A percentile compares a stretch with the other conserved stretches of the same genome.
phyloP scores from a whole-genome alignment of 1,284 basidiomycete genomes.

The Ceratobasidium sp. region DNA sequence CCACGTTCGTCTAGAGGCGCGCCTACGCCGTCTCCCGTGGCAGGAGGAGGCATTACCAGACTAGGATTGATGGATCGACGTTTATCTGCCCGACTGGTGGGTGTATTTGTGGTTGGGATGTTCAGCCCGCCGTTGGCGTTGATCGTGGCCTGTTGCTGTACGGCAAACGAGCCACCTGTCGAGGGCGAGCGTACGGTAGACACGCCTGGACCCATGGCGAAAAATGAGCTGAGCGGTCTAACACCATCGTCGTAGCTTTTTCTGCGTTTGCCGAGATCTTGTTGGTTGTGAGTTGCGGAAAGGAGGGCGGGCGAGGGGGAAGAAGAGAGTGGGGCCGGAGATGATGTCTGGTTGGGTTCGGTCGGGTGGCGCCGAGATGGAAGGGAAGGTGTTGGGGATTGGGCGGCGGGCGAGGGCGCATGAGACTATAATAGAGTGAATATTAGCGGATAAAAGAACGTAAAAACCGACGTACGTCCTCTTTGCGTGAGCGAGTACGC shows the following conservation, averaged over 20 bases:
- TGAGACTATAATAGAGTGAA: neutral
- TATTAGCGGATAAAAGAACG: neutral
- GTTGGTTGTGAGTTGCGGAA: slow-evolving; percentile 1
- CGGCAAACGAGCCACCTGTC: neutral
- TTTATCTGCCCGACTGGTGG: slow-evolving; percentile 38
- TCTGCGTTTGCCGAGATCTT: slow-evolving; percentile 50
- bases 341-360: neutral
- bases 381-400: slow-evolving; percentile 9
- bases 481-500: slow-evolving; percentile 42
- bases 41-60: slow-evolving; percentile 44
- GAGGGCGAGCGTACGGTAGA: neutral
- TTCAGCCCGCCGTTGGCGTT: neutral
- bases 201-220: neutral
- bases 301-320: slow-evolving; percentile 19
- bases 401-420: neutral
- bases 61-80: slow-evolving; percentile 48
- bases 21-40: neutral
- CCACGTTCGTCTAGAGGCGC: neutral
- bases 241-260: slow-evolving; percentile 68
- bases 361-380: slow-evolving; percentile 3
- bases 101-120: neutral
- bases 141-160: slow-evolving; percentile 3
- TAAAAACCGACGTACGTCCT: slow-evolving; percentile 35
- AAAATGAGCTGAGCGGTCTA: slow-evolving; percentile 41
- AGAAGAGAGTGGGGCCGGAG: slow-evolving; percentile 1